phyloP scores from a whole-genome alignment of 345 rosid genomes.

The Brassica carinata region DNA sequence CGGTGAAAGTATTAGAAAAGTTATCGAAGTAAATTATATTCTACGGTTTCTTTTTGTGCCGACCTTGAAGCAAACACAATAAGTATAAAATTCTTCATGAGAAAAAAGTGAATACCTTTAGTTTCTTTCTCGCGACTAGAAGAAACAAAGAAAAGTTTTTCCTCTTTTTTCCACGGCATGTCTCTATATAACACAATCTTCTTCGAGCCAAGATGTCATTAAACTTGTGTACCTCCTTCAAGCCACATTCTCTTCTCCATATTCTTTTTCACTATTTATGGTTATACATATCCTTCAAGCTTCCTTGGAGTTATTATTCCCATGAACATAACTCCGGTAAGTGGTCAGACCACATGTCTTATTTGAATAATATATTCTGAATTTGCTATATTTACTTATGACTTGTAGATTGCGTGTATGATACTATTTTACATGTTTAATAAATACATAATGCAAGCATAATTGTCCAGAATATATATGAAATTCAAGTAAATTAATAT shows the following conservation, averaged over 20 bases:
- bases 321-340: slow-evolving; percentile 39
- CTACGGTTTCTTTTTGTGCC: slow-evolving; percentile 35
- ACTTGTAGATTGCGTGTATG: neutral
- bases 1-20: neutral
- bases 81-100: slow-evolving; percentile 34
- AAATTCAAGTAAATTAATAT: neutral
- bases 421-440: neutral
- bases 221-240: slow-evolving; percentile 4
- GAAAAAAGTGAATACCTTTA: slow-evolving; percentile 31
- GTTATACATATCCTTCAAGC: slow-evolving; percentile 24
- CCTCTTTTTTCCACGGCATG: slow-evolving; percentile 4
- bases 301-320: slow-evolving; percentile 14
- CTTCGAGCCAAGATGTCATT: slow-evolving; percentile 12
- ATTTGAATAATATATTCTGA: neutral
- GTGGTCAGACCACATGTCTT: slow-evolving; percentile 4
- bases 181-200: slow-evolving; percentile 38
- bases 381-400: slow-evolving; percentile 4
- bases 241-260: slow-evolving; percentile 34
- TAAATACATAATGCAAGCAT: neutral
- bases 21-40: slow-evolving; percentile 24
- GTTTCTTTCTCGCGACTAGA: slow-evolving; percentile 8
- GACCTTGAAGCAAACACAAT: slow-evolving; percentile 33
- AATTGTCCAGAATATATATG: slow-evolving; percentile 19
- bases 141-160: neutral
- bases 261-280: slow-evolving; percentile 28